phyloP scores from a whole-genome alignment of 202 grass and related monocot genomes.

The Carex sylvatica region DNA sequence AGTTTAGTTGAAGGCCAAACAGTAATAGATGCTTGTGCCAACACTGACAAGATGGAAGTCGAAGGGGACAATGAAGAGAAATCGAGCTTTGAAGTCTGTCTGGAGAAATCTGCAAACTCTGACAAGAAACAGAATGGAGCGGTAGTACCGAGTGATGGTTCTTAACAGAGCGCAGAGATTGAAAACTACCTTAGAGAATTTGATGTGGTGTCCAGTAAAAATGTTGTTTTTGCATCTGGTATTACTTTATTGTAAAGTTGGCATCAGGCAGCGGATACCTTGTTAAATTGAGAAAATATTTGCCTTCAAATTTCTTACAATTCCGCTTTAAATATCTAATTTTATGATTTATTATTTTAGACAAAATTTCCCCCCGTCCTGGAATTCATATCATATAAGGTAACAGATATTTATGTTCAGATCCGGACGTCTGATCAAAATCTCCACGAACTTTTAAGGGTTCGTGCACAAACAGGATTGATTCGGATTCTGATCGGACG shows the following conservation, averaged over 20 bases:
- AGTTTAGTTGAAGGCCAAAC: slow-evolving; percentile 13
- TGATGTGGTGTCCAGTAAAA: background rate
- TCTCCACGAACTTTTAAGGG: too few relatives aligned
- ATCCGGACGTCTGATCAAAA: too few relatives aligned
- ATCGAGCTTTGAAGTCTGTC: background rate
- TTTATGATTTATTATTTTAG: too few relatives aligned
- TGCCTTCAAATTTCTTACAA: too few relatives aligned
- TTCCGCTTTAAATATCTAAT: too few relatives aligned
- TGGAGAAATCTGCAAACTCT: background rate
- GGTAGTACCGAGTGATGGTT: background rate
- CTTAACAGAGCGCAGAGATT: background rate
- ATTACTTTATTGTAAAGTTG: background rate
- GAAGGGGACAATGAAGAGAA: background rate
- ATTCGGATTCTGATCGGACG: too few relatives aligned
- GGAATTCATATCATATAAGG: too few relatives aligned
- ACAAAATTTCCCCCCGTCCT: too few relatives aligned
- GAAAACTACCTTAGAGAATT: background rate
- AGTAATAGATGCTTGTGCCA: slow-evolving; percentile 7
- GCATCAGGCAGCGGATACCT: too few relatives aligned
- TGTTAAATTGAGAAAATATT: too few relatives aligned
- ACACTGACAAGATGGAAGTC: background rate
- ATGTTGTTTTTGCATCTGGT: background rate
- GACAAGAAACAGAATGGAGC: background rate
- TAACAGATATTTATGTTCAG: too few relatives aligned
- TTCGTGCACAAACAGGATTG: too few relatives aligned